Evolutionary conservation across 345 rosid genomes (phyloP), one percentile per base, ranked within the genome.

Genomic region (Cardamine chenopodiifolia): DNA sequence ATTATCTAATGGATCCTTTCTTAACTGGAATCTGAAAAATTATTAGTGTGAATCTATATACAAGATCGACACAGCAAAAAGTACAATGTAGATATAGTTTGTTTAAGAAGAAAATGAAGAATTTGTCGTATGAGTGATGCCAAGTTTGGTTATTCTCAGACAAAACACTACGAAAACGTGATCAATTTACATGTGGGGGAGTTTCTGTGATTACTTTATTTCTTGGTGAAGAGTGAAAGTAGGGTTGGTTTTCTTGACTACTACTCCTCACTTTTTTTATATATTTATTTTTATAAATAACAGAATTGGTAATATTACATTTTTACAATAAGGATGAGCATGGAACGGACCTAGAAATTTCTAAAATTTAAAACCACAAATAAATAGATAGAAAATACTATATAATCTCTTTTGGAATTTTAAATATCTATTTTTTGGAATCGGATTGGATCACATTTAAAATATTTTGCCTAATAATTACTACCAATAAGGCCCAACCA

Each of bases 191-290:
- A 75, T 32, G 70, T 75, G 70, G 22, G 20, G 22, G 40, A 62
- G 34, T 68, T 69, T 50, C 47, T 28, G 49, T 52, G 55, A 68
- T 68, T 50, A 37, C 63, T 68, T 45, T 3, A 17, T 60, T 58
- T 42, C 76, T 77, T 79, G 91, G 89, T 70, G 13, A 53, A 68
- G 91, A 82, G 86, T 67, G 52, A 84, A 77, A 62, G 22, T 79
- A 86, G 90, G 82, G 66, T 72, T 58, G 52, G 62, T 35, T n/a
- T 70, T 54, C 74, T 82, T 85, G 87, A 79, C 86, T 75, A 57
- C 22, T 75, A 50, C 35, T 22, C 71, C 55, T 63, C 60, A 12
- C 55, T 50, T 63, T 57, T 25, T 25, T 25, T 25, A 25, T 1
- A 15, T 15, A 54, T 25, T 25, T 6, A 8, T 13, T 12, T 39